Evolutionary conservation across 768 basidiomycete species (phyloP), one percentile per base, ranked within the genome.

Genomic region (Macrocybe gigantea): DNA sequence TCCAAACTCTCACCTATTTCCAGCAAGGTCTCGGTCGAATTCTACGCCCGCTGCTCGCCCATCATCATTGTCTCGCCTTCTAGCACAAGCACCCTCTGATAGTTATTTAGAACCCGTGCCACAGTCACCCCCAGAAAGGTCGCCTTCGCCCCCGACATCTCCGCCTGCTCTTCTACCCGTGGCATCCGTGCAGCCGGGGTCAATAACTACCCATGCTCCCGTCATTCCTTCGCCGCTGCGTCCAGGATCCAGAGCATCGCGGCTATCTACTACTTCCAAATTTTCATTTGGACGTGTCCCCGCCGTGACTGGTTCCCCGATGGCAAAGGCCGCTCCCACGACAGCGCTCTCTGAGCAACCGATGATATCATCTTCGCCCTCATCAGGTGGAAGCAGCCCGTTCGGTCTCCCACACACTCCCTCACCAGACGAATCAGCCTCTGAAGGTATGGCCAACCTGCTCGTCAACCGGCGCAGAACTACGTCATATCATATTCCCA

Each of bases 21-120:
- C 82, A 8, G 64, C 70, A 12, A 80, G 86, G 8, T 66, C 75
- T 5, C 77, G 88, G 38, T 69, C 84, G 13, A 82, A 78, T 53
- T 84, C 85, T 10, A 82, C 83, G 6, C 82, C 84, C 5, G 70
- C 74, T 9, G 82, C 80, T 5, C 83, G 87, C 8, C 87, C 84
- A 1, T 90, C 88, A 5, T 89, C 88, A 2, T 70, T 92, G 50
- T 90, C 88, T 10, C 79, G 86, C 29, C 68, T 92, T 3, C 70
- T 91, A 15, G 88, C 88, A 0, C 88, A 91, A 56, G 89, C 88
- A 4, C 65, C 73, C 13, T 60, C 71, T 15, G 78, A 83, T 56
- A 56, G 55, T 15, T 50, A 60, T 42, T 48, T 55, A 38, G 56
- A 60, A 8, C 59, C 32, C 37, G 59, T 52, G 49, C 60, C 39